A percentile compares a stretch with the other conserved stretches of the same genome.
Evolutionary conservation across 1,284 basidiomycete species (phyloP).

Genomic region (Cryptococcus sp.): DNA sequence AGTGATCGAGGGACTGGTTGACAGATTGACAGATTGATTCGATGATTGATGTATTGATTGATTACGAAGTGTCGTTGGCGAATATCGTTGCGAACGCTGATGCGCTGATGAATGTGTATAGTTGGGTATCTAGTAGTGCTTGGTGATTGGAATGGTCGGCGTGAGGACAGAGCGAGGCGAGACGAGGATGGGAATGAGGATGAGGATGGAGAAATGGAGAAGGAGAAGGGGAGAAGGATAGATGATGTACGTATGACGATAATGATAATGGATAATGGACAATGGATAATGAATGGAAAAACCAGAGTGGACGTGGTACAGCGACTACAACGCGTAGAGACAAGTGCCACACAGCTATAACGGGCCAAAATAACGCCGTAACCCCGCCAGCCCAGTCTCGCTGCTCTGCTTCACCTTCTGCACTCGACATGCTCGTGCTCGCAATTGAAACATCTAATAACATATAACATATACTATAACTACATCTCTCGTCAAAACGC

Average conservation of each 20-base stretch:
- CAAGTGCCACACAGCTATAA: background rate
- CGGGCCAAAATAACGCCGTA: constrained; percentile 11
- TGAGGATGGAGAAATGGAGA: constrained; percentile 4
- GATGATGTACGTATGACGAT: constrained; percentile 5
- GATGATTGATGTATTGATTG: background rate
- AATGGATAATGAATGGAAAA: constrained; percentile 1
- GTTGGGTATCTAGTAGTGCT: background rate
- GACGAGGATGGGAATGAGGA: background rate
- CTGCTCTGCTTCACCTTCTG: no score
- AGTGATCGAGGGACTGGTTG: no score
- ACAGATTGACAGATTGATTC: no score
- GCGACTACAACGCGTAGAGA: background rate
- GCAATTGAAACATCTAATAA: constrained; percentile 2
- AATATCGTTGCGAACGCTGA: no score
- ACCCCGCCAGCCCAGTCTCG: background rate
- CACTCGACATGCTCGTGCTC: background rate
- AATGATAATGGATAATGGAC: background rate
- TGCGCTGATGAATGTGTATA: background rate
- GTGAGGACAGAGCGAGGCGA: background rate
- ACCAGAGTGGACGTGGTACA: background rate
- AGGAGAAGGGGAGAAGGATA: constrained; percentile 1
- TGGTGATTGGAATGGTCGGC: constrained; percentile 1
- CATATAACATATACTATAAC: constrained; percentile 2
- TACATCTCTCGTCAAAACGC: constrained; percentile 1
- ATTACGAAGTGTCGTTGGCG: background rate